Conservation (phyloP, 805 yeast genomes). For the Cyberlindnera euphorbiae region DNA sequence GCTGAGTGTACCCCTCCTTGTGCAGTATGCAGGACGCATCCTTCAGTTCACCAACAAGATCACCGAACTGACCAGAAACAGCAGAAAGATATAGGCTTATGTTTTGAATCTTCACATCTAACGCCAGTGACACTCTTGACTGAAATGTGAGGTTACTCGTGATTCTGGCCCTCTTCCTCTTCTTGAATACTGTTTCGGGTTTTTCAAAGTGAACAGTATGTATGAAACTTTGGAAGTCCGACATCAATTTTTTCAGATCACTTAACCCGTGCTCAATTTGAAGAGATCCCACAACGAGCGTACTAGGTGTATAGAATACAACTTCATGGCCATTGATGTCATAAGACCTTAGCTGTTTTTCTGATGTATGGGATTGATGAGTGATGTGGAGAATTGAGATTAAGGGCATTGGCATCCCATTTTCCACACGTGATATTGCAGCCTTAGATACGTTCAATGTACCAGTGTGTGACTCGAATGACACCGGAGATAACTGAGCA, state of each 20-base stretch:
- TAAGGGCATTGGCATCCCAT: conserved; percentile 15
- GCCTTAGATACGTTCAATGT: conserved; percentile 33
- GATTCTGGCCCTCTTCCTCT: conserved; percentile 23
- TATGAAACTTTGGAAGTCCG: conserved; percentile 4
- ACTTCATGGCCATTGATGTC: conserved; percentile 29
- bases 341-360: conserved; percentile 24
- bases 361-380: conserved; percentile 9
- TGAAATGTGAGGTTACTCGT: conserved; percentile 17
- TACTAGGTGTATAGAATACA: conserved; percentile 14
- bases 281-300: conserved; percentile 24
- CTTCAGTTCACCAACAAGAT: conserved; percentile 18
- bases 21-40: conserved; percentile 11
- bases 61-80: conserved; percentile 32
- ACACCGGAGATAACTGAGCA: conserved; percentile 34
- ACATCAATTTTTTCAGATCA: conserved; percentile 24
- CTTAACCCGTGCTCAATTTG: conserved; percentile 24
- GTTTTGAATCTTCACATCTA: conserved; percentile 8
- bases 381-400: conserved; percentile 24
- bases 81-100: conserved; percentile 14
- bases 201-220: conserved; percentile 11
- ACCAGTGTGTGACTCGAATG: conserved; percentile 34
- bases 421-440: conserved; percentile 13
- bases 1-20: conserved; percentile 19
- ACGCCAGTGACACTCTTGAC: conserved; percentile 17
- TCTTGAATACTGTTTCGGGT: conserved; percentile 20